Evolutionary conservation across 2,329 filamentous ascomycete species (phyloP).

Genomic region (Cordyceps cateniannulata): DNA sequence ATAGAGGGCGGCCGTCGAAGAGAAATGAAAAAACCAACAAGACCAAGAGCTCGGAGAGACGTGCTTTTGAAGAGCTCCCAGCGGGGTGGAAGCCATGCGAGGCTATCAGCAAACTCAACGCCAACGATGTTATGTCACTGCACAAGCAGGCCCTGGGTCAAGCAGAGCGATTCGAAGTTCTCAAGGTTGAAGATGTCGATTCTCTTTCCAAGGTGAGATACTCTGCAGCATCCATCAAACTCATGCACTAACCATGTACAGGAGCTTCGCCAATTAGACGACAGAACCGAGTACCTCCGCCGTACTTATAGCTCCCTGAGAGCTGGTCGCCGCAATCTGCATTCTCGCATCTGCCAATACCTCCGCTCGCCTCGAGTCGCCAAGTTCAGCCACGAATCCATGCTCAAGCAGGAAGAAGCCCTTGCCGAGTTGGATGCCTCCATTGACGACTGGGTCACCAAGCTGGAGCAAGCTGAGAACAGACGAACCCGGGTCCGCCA

Average conservation of each 20-base stretch:
- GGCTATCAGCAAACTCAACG: conserved; percentile 40
- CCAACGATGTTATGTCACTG: conserved; percentile 43
- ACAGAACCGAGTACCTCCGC: conserved; percentile 70
- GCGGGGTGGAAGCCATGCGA: conserved; percentile 49
- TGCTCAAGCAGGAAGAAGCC: conserved; percentile 75
- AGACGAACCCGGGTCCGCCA: conserved; percentile 67
- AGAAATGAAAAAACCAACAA: conserved; percentile 38
- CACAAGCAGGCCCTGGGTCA: conserved; percentile 57
- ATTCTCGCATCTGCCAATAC: conserved; percentile 70
- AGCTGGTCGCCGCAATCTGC: conserved; percentile 68
- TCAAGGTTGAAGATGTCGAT: conserved; percentile 56
- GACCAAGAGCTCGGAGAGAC: conserved; percentile 45
- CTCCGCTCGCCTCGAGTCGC: conserved; percentile 64
- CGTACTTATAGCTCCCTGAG: conserved; percentile 70
- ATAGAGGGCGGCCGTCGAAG: conserved; percentile 55
- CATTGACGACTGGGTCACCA: conserved; percentile 74
- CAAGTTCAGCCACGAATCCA: conserved; percentile 66
- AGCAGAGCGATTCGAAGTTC: conserved; percentile 57
- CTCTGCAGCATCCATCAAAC: background rate
- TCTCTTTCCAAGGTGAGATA: conserved; percentile 50
- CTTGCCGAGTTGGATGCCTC: conserved; percentile 68
- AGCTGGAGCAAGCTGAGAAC: conserved; percentile 76
- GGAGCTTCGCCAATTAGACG: conserved; percentile 71
- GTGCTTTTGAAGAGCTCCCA: conserved; percentile 55
- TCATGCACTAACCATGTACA: background rate